Base-by-base conservation (phyloP, 179 eudicot species). In the Actinidia arguta region DNA sequence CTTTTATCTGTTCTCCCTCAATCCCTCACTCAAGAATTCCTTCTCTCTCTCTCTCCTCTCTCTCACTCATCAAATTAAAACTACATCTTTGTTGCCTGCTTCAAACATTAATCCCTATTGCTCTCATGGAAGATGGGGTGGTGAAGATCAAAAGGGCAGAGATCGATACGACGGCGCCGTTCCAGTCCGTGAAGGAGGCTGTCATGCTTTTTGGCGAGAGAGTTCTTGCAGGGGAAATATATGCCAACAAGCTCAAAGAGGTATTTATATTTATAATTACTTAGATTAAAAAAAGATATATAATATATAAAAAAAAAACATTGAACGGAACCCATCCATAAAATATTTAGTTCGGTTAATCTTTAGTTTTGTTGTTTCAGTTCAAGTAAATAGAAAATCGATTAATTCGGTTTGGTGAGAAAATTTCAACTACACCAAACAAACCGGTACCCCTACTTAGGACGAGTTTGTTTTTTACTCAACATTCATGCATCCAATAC, bases 171-270 rank as follows among this genome's bases (percentile, higher is more conserved):
- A 85, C 91, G 13, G 88, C 95, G 7, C 98, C 98, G 1, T 93
- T 94, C 76, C 82, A 90, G 69, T 95, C 98, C 0, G 95, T 94
- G 0, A 91, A 89, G 79, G 98, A 94, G 90, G 98, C 98, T 0
- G 94, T 95, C 36, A 71, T 88, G 18, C 78, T 94, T 92, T 95
- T 92, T 51, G 98, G 96, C 1, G 93, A 94, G 73, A 85, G 90
- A 80, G 93, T 92, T 85, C 78, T 94, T 0, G 93, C 90, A 0
- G 92, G 92, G 22, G 93, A 91, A 76, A 75, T 92, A 56, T 92
- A 94, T 86, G 88, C 91, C 58, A 78, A 74, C 62, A 91, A 88
- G 82, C 84, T 88, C 76, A 84, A 88, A 83, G 86, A 90, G 94
- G 78, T 75, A 56, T 2, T 31, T n/a, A n/a, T n/a, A n/a, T n/a